Percentiles rank a stretch among this genome's conserved stretches.
Conservation (phyloP, 495 filamentous ascomycete species). For the Xylaria flabelliformis region DNA sequence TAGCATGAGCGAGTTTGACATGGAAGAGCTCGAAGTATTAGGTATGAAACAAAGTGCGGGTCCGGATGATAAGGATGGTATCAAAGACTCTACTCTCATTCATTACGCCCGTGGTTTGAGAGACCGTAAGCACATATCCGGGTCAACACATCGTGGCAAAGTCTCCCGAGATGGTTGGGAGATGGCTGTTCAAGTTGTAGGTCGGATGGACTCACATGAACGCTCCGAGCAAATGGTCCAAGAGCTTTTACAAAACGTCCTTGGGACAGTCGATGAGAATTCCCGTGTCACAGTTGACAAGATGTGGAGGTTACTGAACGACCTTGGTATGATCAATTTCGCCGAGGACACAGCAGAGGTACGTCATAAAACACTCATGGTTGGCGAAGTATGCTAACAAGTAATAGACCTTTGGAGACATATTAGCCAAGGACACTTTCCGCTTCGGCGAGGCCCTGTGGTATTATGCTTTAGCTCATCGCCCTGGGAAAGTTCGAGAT, state of each 20-base stretch:
- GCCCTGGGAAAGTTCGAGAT: constrained; percentile 73
- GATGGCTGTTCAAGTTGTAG: constrained; percentile 76
- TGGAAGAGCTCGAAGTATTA: constrained; percentile 62
- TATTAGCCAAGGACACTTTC: constrained; percentile 66
- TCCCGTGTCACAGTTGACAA: constrained; percentile 73
- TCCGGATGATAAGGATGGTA: constrained; percentile 56
- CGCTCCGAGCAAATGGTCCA: constrained; percentile 70
- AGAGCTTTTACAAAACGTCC: constrained; percentile 59
- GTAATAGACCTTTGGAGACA: constrained; percentile 75
- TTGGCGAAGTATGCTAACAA: constrained; percentile 34
- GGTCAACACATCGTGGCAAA: constrained; percentile 40
- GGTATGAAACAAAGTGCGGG: constrained; percentile 52
- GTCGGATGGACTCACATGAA: constrained; percentile 70
- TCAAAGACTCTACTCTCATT: constrained; percentile 75
- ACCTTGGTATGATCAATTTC: constrained; percentile 71
- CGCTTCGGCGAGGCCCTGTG: constrained; percentile 81
- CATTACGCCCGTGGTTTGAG: constrained; percentile 70
- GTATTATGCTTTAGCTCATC: constrained; percentile 84
- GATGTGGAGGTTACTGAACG: constrained; percentile 71
- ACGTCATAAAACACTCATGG: constrained; percentile 41
- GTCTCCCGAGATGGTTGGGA: constrained; percentile 78
- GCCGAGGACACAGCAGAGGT: constrained; percentile 80
- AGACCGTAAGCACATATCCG: constrained; percentile 48
- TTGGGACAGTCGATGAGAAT: constrained; percentile 67
- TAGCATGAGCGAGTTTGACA: constrained; percentile 53